phyloP scores from a whole-genome alignment of 148 eudicot genomes.

The Silene uniflora region DNA sequence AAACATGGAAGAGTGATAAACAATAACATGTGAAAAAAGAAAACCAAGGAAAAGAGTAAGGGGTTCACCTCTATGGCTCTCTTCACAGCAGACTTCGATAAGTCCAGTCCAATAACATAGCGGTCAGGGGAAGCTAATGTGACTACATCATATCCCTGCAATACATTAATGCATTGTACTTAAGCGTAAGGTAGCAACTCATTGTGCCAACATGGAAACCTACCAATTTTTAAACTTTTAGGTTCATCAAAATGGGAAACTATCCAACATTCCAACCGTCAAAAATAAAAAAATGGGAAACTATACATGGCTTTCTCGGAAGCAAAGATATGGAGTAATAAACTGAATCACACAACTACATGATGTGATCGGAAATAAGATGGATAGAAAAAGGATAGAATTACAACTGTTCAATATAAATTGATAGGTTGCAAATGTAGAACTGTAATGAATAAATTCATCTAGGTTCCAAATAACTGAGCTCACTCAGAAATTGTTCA shows the following conservation, averaged over 20 bases:
- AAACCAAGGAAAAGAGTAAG: not conserved
- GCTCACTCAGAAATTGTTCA: too few relatives aligned
- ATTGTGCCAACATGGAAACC: not conserved
- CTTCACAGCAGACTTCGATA: conserved; percentile 53
- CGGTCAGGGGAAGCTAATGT: conserved; percentile 69
- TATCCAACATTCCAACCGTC: too few relatives aligned
- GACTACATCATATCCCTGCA: conserved; percentile 77
- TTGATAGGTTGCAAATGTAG: too few relatives aligned
- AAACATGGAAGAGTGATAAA: not conserved
- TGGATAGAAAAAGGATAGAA: too few relatives aligned
- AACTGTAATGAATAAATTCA: too few relatives aligned
- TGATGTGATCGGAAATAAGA: too few relatives aligned
- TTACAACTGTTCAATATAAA: too few relatives aligned
- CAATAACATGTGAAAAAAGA: not conserved
- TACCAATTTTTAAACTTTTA: not conserved
- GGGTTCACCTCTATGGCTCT: conserved; percentile 54
- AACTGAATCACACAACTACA: not conserved
- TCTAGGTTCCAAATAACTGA: too few relatives aligned
- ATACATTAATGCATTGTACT: conserved; percentile 11
- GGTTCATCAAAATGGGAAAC: not conserved
- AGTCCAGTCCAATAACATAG: conserved; percentile 67
- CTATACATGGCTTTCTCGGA: not conserved
- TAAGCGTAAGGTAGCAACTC: not conserved
- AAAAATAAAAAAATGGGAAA: too few relatives aligned
- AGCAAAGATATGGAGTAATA: not conserved